phyloP scores from a whole-genome alignment of 2,329 filamentous ascomycete species.

The Diplodia corticola region DNA sequence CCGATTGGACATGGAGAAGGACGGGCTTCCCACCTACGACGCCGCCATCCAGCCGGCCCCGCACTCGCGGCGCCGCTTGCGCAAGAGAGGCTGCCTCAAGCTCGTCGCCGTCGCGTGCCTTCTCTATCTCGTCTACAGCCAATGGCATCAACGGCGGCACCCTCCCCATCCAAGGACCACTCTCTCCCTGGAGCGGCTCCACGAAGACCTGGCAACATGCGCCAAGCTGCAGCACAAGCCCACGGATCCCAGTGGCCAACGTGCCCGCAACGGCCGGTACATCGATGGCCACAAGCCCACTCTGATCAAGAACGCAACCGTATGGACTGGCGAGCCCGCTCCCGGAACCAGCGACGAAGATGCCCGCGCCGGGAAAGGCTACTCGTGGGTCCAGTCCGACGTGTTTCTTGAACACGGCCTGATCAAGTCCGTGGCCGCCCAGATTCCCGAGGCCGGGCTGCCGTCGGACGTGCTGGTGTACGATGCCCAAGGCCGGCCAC shows the following conservation, averaged over 20 bases:
- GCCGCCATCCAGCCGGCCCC: constrained; percentile 29
- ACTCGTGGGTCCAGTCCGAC: constrained; percentile 61
- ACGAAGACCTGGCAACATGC: constrained; percentile 58
- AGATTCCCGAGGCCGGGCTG: constrained; percentile 47
- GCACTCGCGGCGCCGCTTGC: constrained; percentile 28
- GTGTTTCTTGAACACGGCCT: constrained; percentile 63
- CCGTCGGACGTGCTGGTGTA: constrained; percentile 54
- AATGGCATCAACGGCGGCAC: constrained; percentile 26
- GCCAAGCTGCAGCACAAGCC: constrained; percentile 57
- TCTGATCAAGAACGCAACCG: constrained; percentile 65
- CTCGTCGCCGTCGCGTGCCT: constrained; percentile 28
- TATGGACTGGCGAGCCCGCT: constrained; percentile 65
- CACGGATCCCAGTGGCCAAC: constrained; percentile 55
- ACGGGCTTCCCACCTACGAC: constrained; percentile 29
- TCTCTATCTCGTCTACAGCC: constrained; percentile 27
- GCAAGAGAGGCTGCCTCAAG: constrained; percentile 24
- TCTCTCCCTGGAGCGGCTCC: constrained; percentile 56
- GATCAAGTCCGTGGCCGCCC: constrained; percentile 54
- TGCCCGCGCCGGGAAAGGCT: constrained; percentile 60
- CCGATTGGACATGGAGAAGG: constrained; percentile 29
- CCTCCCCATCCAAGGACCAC: constrained; percentile 25
- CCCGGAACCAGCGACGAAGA: constrained; percentile 55
- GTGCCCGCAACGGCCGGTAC: constrained; percentile 62
- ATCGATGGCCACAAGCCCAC: constrained; percentile 60
- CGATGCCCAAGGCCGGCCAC: constrained; percentile 60